Conservation (phyloP, 768 basidiomycete genomes). For the Rhodosporidiobolus odoratus region DNA sequence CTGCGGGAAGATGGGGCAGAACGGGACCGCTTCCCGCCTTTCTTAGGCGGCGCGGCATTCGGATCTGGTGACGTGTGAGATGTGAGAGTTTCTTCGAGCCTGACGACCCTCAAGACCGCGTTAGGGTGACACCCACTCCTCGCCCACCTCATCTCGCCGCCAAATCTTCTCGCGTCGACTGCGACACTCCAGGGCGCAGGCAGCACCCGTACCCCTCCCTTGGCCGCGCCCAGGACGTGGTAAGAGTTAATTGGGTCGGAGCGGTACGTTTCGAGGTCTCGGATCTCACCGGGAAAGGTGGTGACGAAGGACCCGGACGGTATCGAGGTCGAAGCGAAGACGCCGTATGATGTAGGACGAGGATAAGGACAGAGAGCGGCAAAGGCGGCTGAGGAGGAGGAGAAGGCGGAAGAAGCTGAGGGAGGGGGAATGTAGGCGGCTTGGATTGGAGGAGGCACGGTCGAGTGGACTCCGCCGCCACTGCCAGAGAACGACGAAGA, state of each 20-base stretch:
- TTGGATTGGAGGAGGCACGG: constrained; percentile 29
- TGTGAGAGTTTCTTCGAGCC: constrained; percentile 33
- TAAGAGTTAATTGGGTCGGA: constrained; percentile 81
- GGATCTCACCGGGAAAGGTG: constrained; percentile 61
- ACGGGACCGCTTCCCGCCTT: background rate
- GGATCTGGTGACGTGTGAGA: background rate
- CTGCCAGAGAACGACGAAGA: constrained; percentile 38
- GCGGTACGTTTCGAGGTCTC: constrained; percentile 65
- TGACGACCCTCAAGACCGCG: constrained; percentile 56
- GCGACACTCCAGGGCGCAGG: constrained; percentile 72
- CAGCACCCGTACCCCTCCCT: constrained; percentile 72
- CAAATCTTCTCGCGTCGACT: constrained; percentile 69
- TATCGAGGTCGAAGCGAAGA: constrained; percentile 62
- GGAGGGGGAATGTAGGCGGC: constrained; percentile 36
- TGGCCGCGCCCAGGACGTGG: constrained; percentile 64
- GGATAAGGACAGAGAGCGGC: constrained; percentile 41
- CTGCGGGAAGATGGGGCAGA: background rate
- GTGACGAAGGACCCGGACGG: constrained; percentile 58
- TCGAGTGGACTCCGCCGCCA: constrained; percentile 25
- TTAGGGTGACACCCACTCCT: constrained; percentile 63
- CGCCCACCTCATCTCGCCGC: constrained; percentile 61
- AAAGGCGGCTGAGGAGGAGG: constrained; percentile 31
- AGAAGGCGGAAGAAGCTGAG: constrained; percentile 24
- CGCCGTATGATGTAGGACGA: constrained; percentile 50
- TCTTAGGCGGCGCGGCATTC: constrained; percentile 8